Evolutionary conservation across 129 eudicot species (phyloP).

Genomic region (Scalesia atractyloides): DNA sequence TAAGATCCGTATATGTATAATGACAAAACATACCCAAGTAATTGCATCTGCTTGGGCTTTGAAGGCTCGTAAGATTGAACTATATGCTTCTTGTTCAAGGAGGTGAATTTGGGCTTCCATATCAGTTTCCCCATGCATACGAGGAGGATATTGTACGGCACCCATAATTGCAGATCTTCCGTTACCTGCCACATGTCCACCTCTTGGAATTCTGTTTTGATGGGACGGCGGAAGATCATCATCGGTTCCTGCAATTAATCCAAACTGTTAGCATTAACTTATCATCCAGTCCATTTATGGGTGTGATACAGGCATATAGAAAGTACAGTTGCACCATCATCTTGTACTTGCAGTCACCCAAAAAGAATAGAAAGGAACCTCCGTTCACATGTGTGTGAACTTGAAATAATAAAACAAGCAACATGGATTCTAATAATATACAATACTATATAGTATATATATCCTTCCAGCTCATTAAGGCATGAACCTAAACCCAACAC

Average conservation of each 20-base stretch:
- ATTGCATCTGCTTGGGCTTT: slow-evolving; percentile 89
- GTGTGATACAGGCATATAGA: background rate
- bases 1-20: slow-evolving; percentile 5
- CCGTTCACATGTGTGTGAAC: background rate
- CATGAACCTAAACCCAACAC: background rate
- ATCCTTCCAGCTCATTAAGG: background rate
- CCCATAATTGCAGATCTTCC: slow-evolving; percentile 71
- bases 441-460: background rate
- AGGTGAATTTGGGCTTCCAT: slow-evolving; percentile 89
- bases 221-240: slow-evolving; percentile 90
- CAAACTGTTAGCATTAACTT: background rate
- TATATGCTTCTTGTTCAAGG: slow-evolving; percentile 64
- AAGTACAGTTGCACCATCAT: background rate
- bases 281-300: background rate
- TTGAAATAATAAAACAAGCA: background rate
- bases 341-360: background rate
- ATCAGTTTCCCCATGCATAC: slow-evolving; percentile 60
- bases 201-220: slow-evolving; percentile 77
- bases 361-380: background rate
- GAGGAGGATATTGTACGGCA: slow-evolving; percentile 54
- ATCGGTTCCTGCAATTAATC: slow-evolving; percentile 67
- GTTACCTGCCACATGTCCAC: slow-evolving; percentile 68
- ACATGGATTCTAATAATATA: background rate
- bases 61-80: slow-evolving; percentile 66
- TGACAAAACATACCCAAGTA: slow-evolving; percentile 58